These are phyloP conservation scores for Talaromyces thailandensis DNA, from an alignment of 495 filamentous ascomycete species.

Conservation along the genomic window DNA sequence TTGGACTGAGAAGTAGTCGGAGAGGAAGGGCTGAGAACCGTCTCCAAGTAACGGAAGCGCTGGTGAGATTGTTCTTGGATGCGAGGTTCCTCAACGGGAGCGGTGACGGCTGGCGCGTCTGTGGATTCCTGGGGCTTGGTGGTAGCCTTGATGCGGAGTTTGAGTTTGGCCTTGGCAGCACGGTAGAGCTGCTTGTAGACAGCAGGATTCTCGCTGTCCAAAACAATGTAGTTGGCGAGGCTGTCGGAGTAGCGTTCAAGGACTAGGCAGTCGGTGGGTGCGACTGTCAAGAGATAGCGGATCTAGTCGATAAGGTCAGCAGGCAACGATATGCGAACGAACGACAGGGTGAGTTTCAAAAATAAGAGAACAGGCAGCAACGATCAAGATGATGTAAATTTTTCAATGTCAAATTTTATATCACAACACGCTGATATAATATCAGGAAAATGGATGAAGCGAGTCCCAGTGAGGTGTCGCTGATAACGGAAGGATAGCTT, in stretches of 20 bases:
- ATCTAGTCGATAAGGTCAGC: constrained; percentile 46
- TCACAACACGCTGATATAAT: neutral
- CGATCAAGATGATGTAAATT: neutral
- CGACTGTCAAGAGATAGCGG: constrained; percentile 61
- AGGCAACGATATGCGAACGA: neutral
- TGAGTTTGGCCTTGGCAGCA: constrained; percentile 96
- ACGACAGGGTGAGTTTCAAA: neutral
- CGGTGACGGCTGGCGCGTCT: neutral
- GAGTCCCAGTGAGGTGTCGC: neutral
- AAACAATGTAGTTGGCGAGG: constrained; percentile 65
- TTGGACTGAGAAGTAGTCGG: constrained; percentile 6
- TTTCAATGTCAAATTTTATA: neutral
- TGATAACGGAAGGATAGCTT: neutral
- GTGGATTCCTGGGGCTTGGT: constrained; percentile 10
- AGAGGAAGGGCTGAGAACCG: constrained; percentile 31
- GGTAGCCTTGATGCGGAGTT: constrained; percentile 82
- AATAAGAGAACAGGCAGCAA: neutral
- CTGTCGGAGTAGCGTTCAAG: constrained; percentile 98
- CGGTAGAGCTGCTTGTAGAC: constrained; percentile 97
- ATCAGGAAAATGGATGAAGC: neutral
- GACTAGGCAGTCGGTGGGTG: constrained; percentile 54
- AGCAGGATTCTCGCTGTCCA: constrained; percentile 66
- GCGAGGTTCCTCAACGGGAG: constrained; percentile 2
- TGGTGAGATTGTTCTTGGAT: constrained; percentile 4
- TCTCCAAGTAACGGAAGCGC: constrained; percentile 33